Evolutionary conservation across 257 asterid species (phyloP).

Genomic region (Nicotiana paniculata): DNA sequence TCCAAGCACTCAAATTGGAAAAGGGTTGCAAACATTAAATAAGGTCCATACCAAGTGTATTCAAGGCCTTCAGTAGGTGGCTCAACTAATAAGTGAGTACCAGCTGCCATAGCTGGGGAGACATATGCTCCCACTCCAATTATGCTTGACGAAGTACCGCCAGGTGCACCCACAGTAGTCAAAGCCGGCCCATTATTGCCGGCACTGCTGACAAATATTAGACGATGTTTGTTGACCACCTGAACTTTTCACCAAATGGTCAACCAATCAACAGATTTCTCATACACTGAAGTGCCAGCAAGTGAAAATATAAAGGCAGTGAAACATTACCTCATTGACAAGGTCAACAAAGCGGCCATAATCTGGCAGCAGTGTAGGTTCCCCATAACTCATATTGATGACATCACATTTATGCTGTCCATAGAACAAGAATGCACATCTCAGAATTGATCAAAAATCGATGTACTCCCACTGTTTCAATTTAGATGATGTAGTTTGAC

Average conservation of each 20-base stretch:
- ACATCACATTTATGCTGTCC: conserved; percentile 95
- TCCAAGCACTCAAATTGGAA: background rate
- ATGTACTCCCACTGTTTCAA: no score
- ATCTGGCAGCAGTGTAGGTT: conserved; percentile 81
- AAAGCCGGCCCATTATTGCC: conserved; percentile 95
- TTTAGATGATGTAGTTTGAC: no score
- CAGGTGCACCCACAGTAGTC: conserved; percentile 97
- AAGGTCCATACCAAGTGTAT: conserved; percentile 72
- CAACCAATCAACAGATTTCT: background rate
- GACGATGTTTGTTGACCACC: conserved; percentile 87
- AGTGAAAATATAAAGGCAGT: conserved; percentile 14
- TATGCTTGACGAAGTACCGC: conserved; percentile 95
- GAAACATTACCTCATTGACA: conserved; percentile 71
- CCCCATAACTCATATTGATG: conserved; percentile 98
- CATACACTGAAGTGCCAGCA: conserved; percentile 11
- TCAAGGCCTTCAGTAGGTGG: conserved; percentile 96
- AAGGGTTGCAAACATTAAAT: background rate
- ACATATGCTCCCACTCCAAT: conserved; percentile 98
- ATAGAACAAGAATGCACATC: conserved; percentile 9
- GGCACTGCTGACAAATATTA: conserved; percentile 90
- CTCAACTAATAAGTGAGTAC: conserved; percentile 85
- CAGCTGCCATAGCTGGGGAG: conserved; percentile 98
- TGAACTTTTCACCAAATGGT: conserved; percentile 22
- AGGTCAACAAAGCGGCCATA: conserved; percentile 97
- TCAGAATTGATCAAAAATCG: background rate